phyloP scores from a whole-genome alignment of 768 basidiomycete species.

The Lactarius quietus region DNA sequence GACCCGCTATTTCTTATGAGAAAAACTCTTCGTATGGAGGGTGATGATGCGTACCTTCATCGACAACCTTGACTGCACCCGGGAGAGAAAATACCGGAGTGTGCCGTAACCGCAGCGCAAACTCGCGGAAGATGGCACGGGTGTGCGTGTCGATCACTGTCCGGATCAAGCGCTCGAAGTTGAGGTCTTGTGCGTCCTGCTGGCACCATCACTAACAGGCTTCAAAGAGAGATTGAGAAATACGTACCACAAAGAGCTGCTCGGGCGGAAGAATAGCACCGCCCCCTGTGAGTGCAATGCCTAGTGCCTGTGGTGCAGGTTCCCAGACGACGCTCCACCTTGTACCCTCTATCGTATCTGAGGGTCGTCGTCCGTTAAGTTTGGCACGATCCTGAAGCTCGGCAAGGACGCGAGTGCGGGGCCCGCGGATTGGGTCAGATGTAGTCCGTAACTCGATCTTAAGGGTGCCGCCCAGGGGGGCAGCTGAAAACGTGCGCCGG shows the following conservation, averaged over 20 bases:
- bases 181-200: conserved; percentile 64
- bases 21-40: not conserved
- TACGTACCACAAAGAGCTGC: conserved; percentile 56
- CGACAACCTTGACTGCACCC: conserved; percentile 53
- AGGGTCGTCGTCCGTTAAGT: conserved; percentile 48
- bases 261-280: conserved; percentile 42
- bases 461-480: conserved; percentile 68
- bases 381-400: conserved; percentile 64
- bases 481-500: conserved; percentile 41
- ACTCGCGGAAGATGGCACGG: conserved; percentile 53
- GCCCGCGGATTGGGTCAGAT: conserved; percentile 49
- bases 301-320: conserved; percentile 63
- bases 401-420: conserved; percentile 52
- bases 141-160: conserved; percentile 65
- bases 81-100: conserved; percentile 58
- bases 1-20: conserved; percentile 40
- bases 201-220: not conserved
- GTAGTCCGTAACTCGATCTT: conserved; percentile 67
- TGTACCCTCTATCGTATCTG: conserved; percentile 72
- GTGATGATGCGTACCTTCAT: conserved; percentile 45
- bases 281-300: conserved; percentile 49
- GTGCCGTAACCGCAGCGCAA: conserved; percentile 52
- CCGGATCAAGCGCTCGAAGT: conserved; percentile 67
- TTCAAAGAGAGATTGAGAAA: not conserved
- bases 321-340: conserved; percentile 76